Evolutionary conservation across 176 grass and related monocot species (phyloP), one percentile per base, ranked within the genome.

Genomic region (Avena atlantica): DNA sequence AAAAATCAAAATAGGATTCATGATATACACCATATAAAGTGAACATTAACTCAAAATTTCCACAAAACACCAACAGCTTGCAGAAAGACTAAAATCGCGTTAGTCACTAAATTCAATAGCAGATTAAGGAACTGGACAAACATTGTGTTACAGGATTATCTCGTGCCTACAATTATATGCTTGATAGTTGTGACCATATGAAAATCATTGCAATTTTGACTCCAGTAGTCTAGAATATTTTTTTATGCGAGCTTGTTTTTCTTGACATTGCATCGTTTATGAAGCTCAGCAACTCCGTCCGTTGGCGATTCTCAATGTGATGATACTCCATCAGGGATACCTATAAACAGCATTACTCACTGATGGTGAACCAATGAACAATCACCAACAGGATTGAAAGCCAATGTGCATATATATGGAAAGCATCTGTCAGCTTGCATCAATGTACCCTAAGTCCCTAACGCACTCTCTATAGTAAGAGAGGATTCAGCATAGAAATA

Each of bases 81-180:
- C 13, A 17, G 47, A n/a, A 67, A 60, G 4, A 55, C 53, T 21
- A 67, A 67, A 23, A 64, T 36, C 37, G 19, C 2, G 4, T 11
- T 47, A 52, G 17, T 86, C 37, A 70, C 10, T 62, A 13, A 70
- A 44, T 71, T 51, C n/a, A 48, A 49, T 82, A 27, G 10, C 12
- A 52, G n/a, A 78, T 48, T 67, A 62, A 50, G 53, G 12, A 49
- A 52, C 56, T 66, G 67, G 34, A 74, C 59, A 87, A 24, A 71
- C 36, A 79, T 14, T n/a, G 42, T 7, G 29, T 14, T 73, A 2
- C 27, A 17, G 12, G 29, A 73, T 3, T 12, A 57, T 79, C 24
- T 59, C 2, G 48, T 6, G 27, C 70, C 11, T 90, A 50, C 24
- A 61, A 77, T 61, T 62, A 45, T 76, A 82, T 15, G 62, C 13